phyloP scores from a whole-genome alignment of 345 rosid species.

The Brassica napus region Da-Ae NC_063434.1:28501001-28501500 shows the following conservation, averaged over 20 bases:
- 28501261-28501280: not conserved
- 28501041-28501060: not conserved
- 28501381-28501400: not conserved
- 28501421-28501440: not conserved
- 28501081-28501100: slow-evolving; percentile 14
- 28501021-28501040: not conserved
- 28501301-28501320: not conserved
- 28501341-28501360: not conserved
- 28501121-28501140: not conserved
- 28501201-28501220: not conserved
- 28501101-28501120: not conserved
- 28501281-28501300: not conserved
- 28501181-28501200: slow-evolving; percentile 7
- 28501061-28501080: not conserved
- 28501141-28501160: not conserved
- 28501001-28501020: not conserved
- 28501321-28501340: not conserved
- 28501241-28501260: no score
- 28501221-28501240: not conserved
- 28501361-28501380: not conserved
- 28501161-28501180: not conserved
- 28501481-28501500: not conserved
- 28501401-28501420: not conserved
- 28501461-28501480: not conserved
- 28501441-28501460: no score